Evolutionary conservation across 2,329 filamentous ascomycete species (phyloP), one percentile per base, ranked within the genome.

Genomic region (Fusarium sp.): DNA sequence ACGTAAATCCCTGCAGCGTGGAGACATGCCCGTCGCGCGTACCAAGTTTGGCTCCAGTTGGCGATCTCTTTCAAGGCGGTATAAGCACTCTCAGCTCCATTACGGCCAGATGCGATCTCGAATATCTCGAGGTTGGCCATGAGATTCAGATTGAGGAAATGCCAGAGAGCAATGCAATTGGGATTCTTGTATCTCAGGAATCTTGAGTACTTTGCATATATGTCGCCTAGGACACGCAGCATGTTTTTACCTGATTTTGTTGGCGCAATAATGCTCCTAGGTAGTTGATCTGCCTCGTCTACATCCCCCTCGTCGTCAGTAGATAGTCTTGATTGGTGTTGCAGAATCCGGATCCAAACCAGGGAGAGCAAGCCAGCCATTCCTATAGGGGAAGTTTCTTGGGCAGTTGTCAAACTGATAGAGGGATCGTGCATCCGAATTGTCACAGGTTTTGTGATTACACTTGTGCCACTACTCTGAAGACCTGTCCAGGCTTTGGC

Each of bases 121-220:
- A 64, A 64, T 0, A 53, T 31, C 5, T 58, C 60, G 5, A 64
- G 35, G 8, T 64, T 43, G 0, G 59, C 59, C 0, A 58, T n/a
- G 0, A 65, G 5, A 8, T 46, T 46, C 1, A 65, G 26, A 8
- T 58, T 23, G 1, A 64, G 24, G 0, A 33, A 54, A 1, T 65
- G 62, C 62, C 62, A 65, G 9, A 64, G 47, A 0, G 54, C 52
- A 4, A 65, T 64, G 1, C 62, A 58, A 6, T 64, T 65, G 7
- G 62, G 62, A 1, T 65, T 58, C 0, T 23, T 2, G 0, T 50
- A 50, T 0, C 48, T 23, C 0, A 42, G 48, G 10, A 50, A 50
- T 1, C 48, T 50, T 12, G 48, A 28, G 15, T 42, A 50, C 5
- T 41, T 50, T 1, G 24, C 42, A 1, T 50, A 50, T 1, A 50